Evolutionary conservation across 495 filamentous ascomycete species (phyloP).

Genomic region (Sphaerosporella brunnea): DNA sequence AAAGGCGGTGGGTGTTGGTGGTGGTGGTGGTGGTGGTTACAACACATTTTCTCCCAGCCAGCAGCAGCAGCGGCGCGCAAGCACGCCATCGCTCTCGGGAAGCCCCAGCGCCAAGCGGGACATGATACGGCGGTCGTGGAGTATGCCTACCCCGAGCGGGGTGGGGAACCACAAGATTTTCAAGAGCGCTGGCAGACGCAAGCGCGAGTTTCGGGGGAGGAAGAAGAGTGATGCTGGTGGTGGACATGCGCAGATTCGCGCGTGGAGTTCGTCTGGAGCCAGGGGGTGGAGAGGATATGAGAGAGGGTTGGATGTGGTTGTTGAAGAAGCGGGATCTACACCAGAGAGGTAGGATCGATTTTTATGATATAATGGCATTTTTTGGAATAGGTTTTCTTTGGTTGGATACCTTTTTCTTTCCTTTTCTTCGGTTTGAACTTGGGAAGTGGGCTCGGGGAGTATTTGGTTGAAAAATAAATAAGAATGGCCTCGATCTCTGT

Average conservation of each 20-base stretch:
- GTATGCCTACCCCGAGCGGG: background rate
- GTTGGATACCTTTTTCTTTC: background rate
- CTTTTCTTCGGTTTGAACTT: background rate
- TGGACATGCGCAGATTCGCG: background rate
- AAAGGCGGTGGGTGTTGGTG: background rate
- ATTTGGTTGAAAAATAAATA: too few species aligned
- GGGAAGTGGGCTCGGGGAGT: too few species aligned
- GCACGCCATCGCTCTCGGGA: too few species aligned
- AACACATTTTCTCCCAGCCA: too few species aligned
- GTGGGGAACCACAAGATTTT: background rate
- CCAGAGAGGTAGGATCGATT: background rate
- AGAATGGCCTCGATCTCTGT: too few species aligned
- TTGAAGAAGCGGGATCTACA: background rate
- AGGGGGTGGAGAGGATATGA: background rate
- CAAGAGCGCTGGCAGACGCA: background rate
- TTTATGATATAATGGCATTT: background rate
- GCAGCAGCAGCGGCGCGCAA: too few species aligned
- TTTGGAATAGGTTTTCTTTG: background rate
- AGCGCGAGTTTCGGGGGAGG: background rate
- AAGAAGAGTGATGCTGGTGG: too few species aligned
- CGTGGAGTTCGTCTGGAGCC: background rate
- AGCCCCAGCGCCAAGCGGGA: too few species aligned
- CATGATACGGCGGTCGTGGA: too few species aligned
- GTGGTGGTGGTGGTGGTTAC: background rate
- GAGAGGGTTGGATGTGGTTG: background rate